Base-by-base conservation (phyloP, 1,284 basidiomycete genomes). In the Volvariella volvacea region DNA sequence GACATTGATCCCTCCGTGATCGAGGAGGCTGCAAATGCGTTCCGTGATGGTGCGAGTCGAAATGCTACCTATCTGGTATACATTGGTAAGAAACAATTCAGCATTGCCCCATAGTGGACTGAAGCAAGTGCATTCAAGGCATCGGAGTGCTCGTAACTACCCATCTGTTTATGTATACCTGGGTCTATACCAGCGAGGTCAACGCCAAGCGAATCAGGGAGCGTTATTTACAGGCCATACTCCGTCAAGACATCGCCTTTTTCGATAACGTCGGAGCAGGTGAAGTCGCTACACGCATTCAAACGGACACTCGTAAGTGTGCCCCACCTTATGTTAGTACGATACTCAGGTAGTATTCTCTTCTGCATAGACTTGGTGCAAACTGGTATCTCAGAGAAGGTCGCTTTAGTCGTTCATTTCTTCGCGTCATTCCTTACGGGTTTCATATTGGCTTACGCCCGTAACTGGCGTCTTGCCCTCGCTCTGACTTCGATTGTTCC, bases 211-310 rank as follows among this genome's bases (percentile, higher is more conserved):
- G 92, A 14, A 74, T 88, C 22, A 78, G 84, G 8, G 84, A 87
- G 60, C 64, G 55, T 4, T 87, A 88, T 55, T 73, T 92, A 6
- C 63, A 71, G 44, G 80, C 89, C 1, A 64, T 92, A 7, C 71
- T 94, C 12, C 83, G 89, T 31, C 87, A 92, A 64, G 84, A 94
- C 62, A 80, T 90, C 47, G 83, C 86, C 7, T 98, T 81, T 68
- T 97, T 97, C 58, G 95, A 98, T 60, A 79, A 84, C 17, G 80
- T 97, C 45, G 94, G 95, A 19, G 87, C 94, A 3, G 95, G 94
- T 49, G 95, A 97, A 63, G 83, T 99, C 30, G 88, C 95, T 1
- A 96, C 93, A 1, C 84, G 93, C 45, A 97, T 97, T 51, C 89
- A 94, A 61, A 91, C 87, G 1, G 90, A 92, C 59, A 91, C 86